A percentile compares a stretch with the other conserved stretches of the same genome.
Conservation (phyloP, 129 eudicot species). For the Gnaphalium uliginosum region DNA sequence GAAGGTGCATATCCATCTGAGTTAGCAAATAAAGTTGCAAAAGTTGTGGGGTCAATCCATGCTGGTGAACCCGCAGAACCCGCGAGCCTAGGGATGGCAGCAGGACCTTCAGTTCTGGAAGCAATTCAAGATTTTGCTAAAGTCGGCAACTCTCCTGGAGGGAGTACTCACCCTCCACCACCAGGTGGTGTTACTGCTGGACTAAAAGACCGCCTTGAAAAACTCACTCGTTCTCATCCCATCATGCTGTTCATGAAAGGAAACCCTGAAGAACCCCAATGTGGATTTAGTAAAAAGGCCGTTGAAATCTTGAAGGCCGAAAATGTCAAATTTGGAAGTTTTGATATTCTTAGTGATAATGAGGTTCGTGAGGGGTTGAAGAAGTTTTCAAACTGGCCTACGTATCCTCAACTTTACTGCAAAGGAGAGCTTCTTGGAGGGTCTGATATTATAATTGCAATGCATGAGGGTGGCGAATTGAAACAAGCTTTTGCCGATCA, state of each 20-base stretch:
- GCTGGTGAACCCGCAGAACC: constrained; percentile 91
- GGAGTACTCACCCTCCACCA: constrained; percentile 15
- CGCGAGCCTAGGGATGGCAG: constrained; percentile 97
- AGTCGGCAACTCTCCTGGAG: constrained; percentile 47
- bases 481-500: constrained; percentile 71
- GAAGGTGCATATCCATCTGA: constrained; percentile 94
- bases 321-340: constrained; percentile 80
- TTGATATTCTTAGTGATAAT: constrained; percentile 75
- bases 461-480: constrained; percentile 88
- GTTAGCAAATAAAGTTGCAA: constrained; percentile 89
- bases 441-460: constrained; percentile 74
- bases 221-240: constrained; percentile 70
- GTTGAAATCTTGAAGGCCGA: constrained; percentile 81
- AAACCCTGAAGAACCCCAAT: constrained; percentile 75
- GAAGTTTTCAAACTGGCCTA: constrained; percentile 95
- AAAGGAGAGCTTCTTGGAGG: constrained; percentile 98
- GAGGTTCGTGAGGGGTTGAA: constrained; percentile 96
- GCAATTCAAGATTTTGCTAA: constrained; percentile 67
- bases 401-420: constrained; percentile 91
- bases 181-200: constrained; percentile 38
- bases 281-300: constrained; percentile 87
- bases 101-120: constrained; percentile 80
- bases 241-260: constrained; percentile 98
- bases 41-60: constrained; percentile 71
- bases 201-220: constrained; percentile 62